Conservation (phyloP, 257 asterid species). For the Solanum ossicruentum region DNA sequence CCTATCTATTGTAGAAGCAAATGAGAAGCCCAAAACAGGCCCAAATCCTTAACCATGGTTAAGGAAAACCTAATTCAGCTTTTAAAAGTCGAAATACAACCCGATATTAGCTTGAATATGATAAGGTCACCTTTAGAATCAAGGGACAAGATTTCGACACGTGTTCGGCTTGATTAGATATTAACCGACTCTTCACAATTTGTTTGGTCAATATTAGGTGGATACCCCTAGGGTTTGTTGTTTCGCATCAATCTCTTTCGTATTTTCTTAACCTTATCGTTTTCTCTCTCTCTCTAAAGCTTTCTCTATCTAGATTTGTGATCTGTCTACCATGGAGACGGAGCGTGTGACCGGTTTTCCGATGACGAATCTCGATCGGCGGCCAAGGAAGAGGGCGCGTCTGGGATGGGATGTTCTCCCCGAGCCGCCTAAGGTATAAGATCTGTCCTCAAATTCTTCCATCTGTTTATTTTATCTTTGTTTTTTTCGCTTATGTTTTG, state of each 20-base stretch:
- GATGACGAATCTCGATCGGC: slow-evolving; percentile 39
- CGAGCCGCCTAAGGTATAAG: slow-evolving; percentile 49
- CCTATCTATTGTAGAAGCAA: background rate
- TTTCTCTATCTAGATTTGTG: slow-evolving; percentile 5
- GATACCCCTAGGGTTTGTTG: background rate
- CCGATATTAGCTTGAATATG: background rate
- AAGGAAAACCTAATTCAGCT: background rate
- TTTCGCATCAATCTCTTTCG: background rate
- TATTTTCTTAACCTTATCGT: background rate
- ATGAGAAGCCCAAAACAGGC: background rate
- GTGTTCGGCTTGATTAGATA: slow-evolving; percentile 29
- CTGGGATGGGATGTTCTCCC: slow-evolving; percentile 93
- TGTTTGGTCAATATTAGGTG: slow-evolving; percentile 23
- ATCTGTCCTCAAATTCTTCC: slow-evolving; percentile 5
- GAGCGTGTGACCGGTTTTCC: slow-evolving; percentile 87
- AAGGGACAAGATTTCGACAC: slow-evolving; percentile 9
- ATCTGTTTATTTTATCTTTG: background rate
- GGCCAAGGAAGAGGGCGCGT: slow-evolving; percentile 76
- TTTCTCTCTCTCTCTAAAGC: background rate
- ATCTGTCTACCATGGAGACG: slow-evolving; percentile 55
- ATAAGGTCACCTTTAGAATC: background rate
- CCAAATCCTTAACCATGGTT: background rate
- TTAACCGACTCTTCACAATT: slow-evolving; percentile 8
- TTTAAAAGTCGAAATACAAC: background rate
- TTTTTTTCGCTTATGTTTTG: slow-evolving; percentile 8